Percentiles rank a stretch among this genome's conserved stretches.
Conservation (phyloP, 225 moss, liverwort and hornwort genomes). For the Sphagnum tenellum region DNA sequence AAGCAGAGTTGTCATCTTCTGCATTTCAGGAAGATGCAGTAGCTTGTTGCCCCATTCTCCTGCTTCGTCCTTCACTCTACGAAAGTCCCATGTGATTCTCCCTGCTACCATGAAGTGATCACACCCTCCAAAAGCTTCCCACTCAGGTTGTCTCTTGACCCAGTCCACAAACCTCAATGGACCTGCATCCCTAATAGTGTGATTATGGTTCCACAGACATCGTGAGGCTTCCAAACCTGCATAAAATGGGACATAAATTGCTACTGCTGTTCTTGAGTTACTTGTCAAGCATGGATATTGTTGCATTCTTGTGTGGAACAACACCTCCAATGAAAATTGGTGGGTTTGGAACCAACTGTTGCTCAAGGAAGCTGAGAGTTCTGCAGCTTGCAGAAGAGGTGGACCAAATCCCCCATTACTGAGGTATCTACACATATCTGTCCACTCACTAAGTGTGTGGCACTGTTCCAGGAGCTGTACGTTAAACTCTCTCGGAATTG, state of each 20-base stretch:
- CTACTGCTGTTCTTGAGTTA: constrained; percentile 16
- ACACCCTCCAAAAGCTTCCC: constrained; percentile 15
- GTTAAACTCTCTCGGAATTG: constrained; percentile 28
- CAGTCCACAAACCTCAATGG: constrained; percentile 22
- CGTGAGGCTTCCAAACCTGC: constrained; percentile 41
- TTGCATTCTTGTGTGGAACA: constrained; percentile 44
- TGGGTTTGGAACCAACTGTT: constrained; percentile 45
- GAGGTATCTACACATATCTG: constrained; percentile 44
- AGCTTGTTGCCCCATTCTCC: constrained; percentile 31
- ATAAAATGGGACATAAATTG: constrained; percentile 40
- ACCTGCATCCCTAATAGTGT: constrained; percentile 22
- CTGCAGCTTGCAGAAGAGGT: constrained; percentile 5
- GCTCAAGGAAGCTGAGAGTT: constrained; percentile 5
- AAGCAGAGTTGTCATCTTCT: constrained; percentile 34
- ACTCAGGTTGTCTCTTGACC: constrained; percentile 20
- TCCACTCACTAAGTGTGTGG: constrained; percentile 34
- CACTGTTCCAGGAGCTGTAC: constrained; percentile 26
- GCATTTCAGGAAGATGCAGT: constrained; percentile 27
- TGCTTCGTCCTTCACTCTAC: background rate
- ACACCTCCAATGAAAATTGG: constrained; percentile 40
- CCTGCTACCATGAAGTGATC: constrained; percentile 49
- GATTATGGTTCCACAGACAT: constrained; percentile 27
- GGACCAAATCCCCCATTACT: constrained; percentile 45
- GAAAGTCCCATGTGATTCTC: constrained; percentile 47
- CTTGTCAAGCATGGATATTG: constrained; percentile 36